Conservation (phyloP, 495 filamentous ascomycete species). For the Immersiella caudata region DNA sequence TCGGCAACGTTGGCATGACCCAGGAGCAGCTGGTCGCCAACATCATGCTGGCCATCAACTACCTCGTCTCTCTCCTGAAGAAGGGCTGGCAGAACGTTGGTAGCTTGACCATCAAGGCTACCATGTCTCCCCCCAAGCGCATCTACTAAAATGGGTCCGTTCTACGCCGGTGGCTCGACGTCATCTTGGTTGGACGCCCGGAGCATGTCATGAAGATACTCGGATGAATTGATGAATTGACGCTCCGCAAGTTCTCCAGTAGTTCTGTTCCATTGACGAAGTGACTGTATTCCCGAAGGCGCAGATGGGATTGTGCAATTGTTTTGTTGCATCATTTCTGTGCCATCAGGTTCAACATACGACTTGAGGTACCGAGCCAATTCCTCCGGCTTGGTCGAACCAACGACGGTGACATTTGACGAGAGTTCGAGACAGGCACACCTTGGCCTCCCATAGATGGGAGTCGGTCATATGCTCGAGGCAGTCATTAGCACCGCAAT, state of each 20-base stretch:
- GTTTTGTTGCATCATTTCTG: no score
- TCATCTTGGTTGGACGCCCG: not conserved
- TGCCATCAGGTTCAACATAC: no score
- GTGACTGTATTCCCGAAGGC: no score
- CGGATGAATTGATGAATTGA: constrained; percentile 3
- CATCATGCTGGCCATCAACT: constrained; percentile 98
- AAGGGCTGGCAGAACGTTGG: constrained; percentile 99
- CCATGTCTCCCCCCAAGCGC: constrained; percentile 96
- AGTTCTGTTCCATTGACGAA: not conserved
- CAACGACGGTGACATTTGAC: no score
- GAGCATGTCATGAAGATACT: constrained; percentile 9
- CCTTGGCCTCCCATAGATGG: no score
- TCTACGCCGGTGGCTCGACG: constrained; percentile 12
- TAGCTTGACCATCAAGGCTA: constrained; percentile 98
- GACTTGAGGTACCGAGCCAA: no score
- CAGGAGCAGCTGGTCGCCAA: constrained; percentile 95
- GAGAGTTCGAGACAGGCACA: no score
- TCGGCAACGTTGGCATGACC: constrained; percentile 97
- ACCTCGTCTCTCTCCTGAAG: constrained; percentile 97
- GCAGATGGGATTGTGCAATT: no score
- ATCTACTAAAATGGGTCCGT: constrained; percentile 68
- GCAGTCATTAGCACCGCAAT: no score
- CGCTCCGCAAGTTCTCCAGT: not conserved
- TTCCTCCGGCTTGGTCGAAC: no score
- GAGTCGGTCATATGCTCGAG: no score